phyloP scores from a whole-genome alignment of 1,284 basidiomycete genomes.

The Omphalotus olearius region DNA sequence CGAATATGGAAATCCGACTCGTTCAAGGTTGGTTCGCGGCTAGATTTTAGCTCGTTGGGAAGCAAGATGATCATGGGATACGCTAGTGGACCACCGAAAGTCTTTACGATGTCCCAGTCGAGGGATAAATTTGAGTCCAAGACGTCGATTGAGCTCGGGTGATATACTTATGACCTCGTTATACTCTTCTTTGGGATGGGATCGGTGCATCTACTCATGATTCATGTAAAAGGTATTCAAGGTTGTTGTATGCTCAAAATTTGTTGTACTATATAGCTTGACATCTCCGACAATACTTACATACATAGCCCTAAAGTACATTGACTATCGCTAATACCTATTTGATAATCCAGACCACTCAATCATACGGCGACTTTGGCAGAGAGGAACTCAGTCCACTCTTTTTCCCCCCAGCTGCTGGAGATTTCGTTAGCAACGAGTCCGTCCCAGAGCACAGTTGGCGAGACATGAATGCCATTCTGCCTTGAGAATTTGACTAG shows the following conservation, averaged over 20 bases:
- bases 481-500: conserved; percentile 86
- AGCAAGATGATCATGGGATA: conserved; percentile 44
- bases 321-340: neutral
- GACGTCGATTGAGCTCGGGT: conserved; percentile 7
- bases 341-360: neutral
- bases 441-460: conserved; percentile 85
- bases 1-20: conserved; percentile 55
- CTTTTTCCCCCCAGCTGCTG: conserved; percentile 77
- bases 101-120: conserved; percentile 5
- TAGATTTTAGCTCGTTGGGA: conserved; percentile 46
- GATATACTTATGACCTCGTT: neutral
- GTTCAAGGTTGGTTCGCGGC: conserved; percentile 52
- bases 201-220: no score
- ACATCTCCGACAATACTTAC: neutral
- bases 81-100: conserved; percentile 12
- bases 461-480: conserved; percentile 91
- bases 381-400: conserved; percentile 83
- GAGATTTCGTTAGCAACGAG: conserved; percentile 77
- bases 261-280: neutral
- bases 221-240: no score
- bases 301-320: neutral
- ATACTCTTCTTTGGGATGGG: no score
- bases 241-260: neutral
- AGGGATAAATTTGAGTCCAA: conserved; percentile 11
- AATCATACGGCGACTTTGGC: conserved; percentile 49